Evolutionary conservation across 306 rosid species (phyloP), one percentile per base, ranked within the genome.

Genomic region (Calophaca sinica): DNA sequence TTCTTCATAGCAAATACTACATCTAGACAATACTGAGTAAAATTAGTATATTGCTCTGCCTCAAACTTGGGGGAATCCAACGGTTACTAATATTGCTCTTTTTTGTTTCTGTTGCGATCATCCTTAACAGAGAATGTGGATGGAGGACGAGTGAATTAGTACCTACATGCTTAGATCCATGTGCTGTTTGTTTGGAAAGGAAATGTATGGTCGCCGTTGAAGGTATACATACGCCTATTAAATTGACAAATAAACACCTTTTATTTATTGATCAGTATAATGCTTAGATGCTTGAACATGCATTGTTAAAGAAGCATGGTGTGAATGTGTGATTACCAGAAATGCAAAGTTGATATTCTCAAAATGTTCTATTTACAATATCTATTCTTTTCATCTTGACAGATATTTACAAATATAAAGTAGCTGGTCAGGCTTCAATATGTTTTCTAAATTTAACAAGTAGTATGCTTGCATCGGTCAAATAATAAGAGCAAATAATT

Each of bases 101-200:
- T 46, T 60, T 54, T 74, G n/a, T 68, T 72, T 58, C 15, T 38
- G 51, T 53, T 79, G 63, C 49, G 51, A 55, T 63, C 76, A 52
- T 49, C 62, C 59, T 57, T 82, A 73, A 72, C 91, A 92, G 97
- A 84, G 99, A 88, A 72, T 90, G 89, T 80, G 97, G 99, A 65
- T 94, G 99, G 99, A 82, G 83, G 80, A 76, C 85, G 33, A 80
- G n/a, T 70, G 96, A 86, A 46, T 73, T 89, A 68, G 69, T 85
- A 83, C 82, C 85, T 7, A n/a, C 87, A 53, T 87, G 96, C 79
- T 81, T 79, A 65, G 97, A 94, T 81, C 99, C 96, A 39, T 94
- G 99, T 52, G 94, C 91, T 28, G 99, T 94, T 61, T 94, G 99
- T 82, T 83, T 94, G 83, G 99, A 94, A 86, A 89, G 97, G 77